Evolutionary conservation across 768 basidiomycete genomes (phyloP), one percentile per base, ranked within the genome.

Genomic region (Lepiota brunneoincarnata): DNA sequence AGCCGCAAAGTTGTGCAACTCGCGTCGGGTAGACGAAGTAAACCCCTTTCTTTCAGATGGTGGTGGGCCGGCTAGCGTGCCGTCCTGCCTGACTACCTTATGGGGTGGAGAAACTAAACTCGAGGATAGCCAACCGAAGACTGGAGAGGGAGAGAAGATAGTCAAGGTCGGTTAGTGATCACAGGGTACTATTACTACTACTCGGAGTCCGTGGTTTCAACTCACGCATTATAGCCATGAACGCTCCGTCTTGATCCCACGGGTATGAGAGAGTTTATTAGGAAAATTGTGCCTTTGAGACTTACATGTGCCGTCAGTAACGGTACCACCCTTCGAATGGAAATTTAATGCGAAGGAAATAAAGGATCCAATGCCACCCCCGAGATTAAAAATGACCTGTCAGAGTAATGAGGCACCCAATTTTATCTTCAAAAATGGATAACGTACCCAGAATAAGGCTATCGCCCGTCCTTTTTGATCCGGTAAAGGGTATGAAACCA

Each of bases 251-350:
- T 67, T 43, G 23, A 20, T 28, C 18, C 31, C 10, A 6, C 37
- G 10, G 28, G 7, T 18, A 47, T 12, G 24, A 11, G 23, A n/a
- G 10, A 46, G 4, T 5, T 20, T 42, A 37, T 36, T n/a, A 20
- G 12, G 24, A 53, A 21, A 55, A 28, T 21, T 15, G 17, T 20
- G 5, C 9, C 44, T 5, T 1, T 6, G 11, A 43, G 14, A 53
- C 66, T 23, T 54, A 67, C 66, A 67, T n/a, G 66, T 67, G 31
- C 64, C 63, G 49, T 67, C 62, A 14, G 62, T 61, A n/a, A 67
- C 66, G 4, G 66, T 67, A 6, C 66, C 66, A 23, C 60, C 51
- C 40, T 61, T 63, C 14, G 63, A 64, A 45, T 64, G 59, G 56
- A 64, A 67, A 56, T 67, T 67, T 14, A 66, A 55, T 5, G 49